A percentile compares a stretch with the other conserved stretches of the same genome.
phyloP scores from a whole-genome alignment of 306 rosid genomes.

The peach (Prunus persica) region Prunus_persica_NCBIv2 NC_034010.1:5746501-5747000 shows the following conservation, averaged over 20 bases:
- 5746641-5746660: background rate
- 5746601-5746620: no score
- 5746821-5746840: conserved; percentile 63
- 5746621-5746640: no score
- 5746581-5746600: background rate
- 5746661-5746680: background rate
- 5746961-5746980: background rate
- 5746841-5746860: conserved; percentile 29
- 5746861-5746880: conserved; percentile 25
- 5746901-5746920: background rate
- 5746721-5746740: background rate
- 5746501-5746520: background rate
- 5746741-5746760: conserved; percentile 37
- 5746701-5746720: background rate
- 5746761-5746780: conserved; percentile 84
- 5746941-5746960: background rate
- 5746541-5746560: no score
- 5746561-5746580: background rate
- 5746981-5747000: no score
- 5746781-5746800: conserved; percentile 81
- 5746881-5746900: conserved; percentile 22
- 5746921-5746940: background rate
- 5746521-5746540: background rate
- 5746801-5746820: conserved; percentile 75
- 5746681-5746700: background rate